Conservation (phyloP, 2,329 filamentous ascomycete species). For the Talaromyces sp. region DNA sequence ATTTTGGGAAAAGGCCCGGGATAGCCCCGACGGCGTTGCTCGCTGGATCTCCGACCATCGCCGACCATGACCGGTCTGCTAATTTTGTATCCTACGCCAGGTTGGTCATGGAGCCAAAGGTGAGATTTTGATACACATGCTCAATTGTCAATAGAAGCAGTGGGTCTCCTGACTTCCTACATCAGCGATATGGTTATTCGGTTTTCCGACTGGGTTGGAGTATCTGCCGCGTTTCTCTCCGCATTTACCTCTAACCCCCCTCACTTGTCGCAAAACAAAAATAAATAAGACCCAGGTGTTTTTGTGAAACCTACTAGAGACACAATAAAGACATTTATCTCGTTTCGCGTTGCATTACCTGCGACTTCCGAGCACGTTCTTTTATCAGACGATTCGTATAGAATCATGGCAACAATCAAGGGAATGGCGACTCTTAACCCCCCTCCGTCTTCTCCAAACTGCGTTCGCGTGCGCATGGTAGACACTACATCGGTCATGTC, state of each 20-base stretch:
- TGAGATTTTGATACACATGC: background rate
- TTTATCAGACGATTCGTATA: background rate
- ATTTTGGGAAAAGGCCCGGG: background rate
- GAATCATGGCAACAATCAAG: background rate
- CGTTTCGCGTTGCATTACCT: background rate
- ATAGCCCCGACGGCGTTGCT: background rate
- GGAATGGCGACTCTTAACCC: background rate
- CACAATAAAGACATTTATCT: background rate
- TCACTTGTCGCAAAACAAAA: background rate
- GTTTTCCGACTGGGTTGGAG: background rate
- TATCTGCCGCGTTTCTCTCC: background rate
- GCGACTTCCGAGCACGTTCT: background rate
- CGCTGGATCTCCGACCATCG: background rate
- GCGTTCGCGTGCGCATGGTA: conserved; percentile 11
- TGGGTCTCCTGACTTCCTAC: background rate
- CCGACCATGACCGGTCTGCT: background rate
- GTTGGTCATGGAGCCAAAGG: background rate
- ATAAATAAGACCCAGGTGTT: background rate
- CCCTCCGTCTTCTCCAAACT: background rate
- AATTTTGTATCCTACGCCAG: background rate
- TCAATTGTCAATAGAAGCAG: background rate
- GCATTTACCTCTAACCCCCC: background rate
- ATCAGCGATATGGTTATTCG: background rate
- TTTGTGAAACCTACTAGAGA: too few relatives aligned
- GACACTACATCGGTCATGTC: conserved; percentile 12